Conservation (phyloP, 192 early-diverging fungal species). For the Polychytrium aggregatum region DNA sequence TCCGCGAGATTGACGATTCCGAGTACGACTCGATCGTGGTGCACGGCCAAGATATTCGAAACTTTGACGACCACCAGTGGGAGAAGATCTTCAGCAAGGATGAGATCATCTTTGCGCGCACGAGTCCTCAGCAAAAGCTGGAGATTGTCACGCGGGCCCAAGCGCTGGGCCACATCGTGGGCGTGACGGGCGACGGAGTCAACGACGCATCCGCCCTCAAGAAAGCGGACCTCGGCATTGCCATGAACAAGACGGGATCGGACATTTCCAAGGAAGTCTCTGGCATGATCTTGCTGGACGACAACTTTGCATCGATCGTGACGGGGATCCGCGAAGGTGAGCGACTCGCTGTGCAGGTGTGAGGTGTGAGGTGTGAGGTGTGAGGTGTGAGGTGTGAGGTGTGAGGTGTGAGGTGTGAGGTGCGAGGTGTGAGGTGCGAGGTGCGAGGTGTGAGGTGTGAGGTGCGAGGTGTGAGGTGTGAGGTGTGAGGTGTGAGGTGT, state of each 20-base stretch:
- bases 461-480: no score
- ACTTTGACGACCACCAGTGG: conserved; percentile 77
- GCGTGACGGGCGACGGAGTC: conserved; percentile 93
- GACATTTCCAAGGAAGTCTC: conserved; percentile 83
- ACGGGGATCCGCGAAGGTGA: conserved; percentile 84
- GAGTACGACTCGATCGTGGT: not conserved
- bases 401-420: no score
- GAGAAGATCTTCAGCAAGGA: conserved; percentile 59
- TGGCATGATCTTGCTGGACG: conserved; percentile 91
- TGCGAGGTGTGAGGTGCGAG: no score
- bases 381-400: no score
- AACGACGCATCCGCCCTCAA: conserved; percentile 91
- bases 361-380: no score
- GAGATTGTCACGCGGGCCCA: conserved; percentile 88
- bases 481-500: no score
- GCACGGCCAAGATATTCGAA: not conserved
- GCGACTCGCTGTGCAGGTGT: no score
- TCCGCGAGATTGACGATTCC: no score
- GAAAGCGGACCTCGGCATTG: conserved; percentile 92
- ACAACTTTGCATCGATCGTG: conserved; percentile 91
- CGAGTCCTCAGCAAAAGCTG: conserved; percentile 86
- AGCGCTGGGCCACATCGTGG: conserved; percentile 82
- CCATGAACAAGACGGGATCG: conserved; percentile 91
- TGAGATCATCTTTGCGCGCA: conserved; percentile 90
- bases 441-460: no score